Evolutionary conservation across 768 basidiomycete genomes (phyloP), one percentile per base, ranked within the genome.

Genomic region (Hebeloma cylindrosporum): DNA sequence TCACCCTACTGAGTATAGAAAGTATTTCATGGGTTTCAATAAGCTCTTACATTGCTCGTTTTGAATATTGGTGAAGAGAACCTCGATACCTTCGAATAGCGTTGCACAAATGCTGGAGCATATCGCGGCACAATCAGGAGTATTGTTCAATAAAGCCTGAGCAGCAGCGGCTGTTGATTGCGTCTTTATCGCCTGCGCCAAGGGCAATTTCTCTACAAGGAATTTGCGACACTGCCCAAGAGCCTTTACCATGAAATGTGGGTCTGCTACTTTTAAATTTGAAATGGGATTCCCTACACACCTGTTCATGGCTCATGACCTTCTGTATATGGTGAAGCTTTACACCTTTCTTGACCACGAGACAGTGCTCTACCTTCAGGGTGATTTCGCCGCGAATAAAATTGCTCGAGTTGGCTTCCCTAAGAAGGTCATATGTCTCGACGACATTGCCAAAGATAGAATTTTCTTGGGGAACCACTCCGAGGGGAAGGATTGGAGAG

Each of bases 251-350:
- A 39, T 38, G 28, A 51, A 37, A 7, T 23, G 28, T 7, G 20
- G 16, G 5, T 33, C 33, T 23, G 10, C 10, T 10, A 29, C 10
- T 32, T 27, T 28, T 28, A 34, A 8, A n/a, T n/a, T n/a, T 11
- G 32, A 38, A 26, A 29, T 7, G 11, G 29, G 9, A 13, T 36
- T 45, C n/a, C 23, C 36, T 42, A n/a, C 57, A 38, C 43, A 88
- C 88, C 70, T 91, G 88, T 58, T 90, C 88, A 50, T 92, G 88
- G 64, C 88, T 91, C 53, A 88, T 56, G 11, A 92, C 71, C 43
- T 61, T 68, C 45, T 72, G 68, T 20, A 91, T 73, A 30, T 85
- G 70, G 31, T 72, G 60, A 7, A 81, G 50, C 45, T 73, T 69
- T 22, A 79, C 75, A 6, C 86, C 88, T 34, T 64, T 63, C 38